Base-by-base conservation (phyloP, 106 monocot genomes). In the Dendrobium huoshanense region DNA sequence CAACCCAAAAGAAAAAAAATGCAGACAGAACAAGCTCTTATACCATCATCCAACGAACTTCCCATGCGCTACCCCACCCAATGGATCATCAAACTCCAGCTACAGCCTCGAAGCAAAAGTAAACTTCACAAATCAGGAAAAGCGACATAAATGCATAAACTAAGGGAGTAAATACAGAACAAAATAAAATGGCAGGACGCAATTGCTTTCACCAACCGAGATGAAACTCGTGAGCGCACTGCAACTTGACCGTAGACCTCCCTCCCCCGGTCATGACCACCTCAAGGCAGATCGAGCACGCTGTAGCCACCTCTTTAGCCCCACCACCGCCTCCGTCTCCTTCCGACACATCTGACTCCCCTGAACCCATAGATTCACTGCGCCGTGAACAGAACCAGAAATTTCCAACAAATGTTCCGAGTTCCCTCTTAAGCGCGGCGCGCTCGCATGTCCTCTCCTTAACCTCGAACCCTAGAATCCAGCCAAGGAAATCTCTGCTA, bases 211-310 rank as follows among this genome's bases (percentile, higher is more conserved):
- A 82, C 82, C 77, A 3, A 83, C 83, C 80, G 10, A 86, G 55
- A 76, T 86, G 86, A 82, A 86, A 86, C 55, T 86, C 86, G 45
- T 86, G 86, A 13, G 82, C 82, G 47, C 86, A 87, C 54, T 81
- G 80, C 16, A 87, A 83, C 83, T 72, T 87, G 58, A 80, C 87
- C 64, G 72, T 78, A 8, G 87, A 87, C 67, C 87, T 77, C 59
- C 73, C 77, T 13, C 80, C 72, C 1, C 44, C 43, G 72, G 37
- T 29, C 15, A 18, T 33, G 24, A 87, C 83, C 48, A 55, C 33
- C 67, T 87, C 87, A 45, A 87, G 75, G 78, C 87, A 87, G 78
- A 87, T 87, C 77, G 87, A 87, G 75, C 87, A 87, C 0, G 73
- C 17, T 16, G 67, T 2, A 22, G 51, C 77, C 45, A 25, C 67